phyloP scores from a whole-genome alignment of 2,329 filamentous ascomycete genomes.

The Ascochyta fabae region DNA sequence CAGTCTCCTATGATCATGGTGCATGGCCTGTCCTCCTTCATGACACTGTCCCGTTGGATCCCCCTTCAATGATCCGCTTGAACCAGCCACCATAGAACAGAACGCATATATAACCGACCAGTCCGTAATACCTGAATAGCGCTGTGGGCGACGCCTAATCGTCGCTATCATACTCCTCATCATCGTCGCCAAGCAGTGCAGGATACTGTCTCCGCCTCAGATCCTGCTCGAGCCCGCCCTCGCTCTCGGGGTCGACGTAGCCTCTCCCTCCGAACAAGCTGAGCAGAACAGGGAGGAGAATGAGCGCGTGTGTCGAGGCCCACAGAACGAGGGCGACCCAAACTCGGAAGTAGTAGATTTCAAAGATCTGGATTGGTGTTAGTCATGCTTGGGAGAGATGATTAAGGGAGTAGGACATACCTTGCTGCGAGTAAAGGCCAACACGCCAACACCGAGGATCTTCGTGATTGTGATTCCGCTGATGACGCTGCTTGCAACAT shows the following conservation, averaged over 20 bases:
- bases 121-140: not conserved
- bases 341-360: slow-evolving; percentile 98
- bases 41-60: too few species aligned
- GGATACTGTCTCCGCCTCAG: slow-evolving; percentile 79
- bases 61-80: not conserved
- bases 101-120: not conserved
- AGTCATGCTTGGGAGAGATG: not conserved
- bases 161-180: slow-evolving; percentile 72
- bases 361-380: slow-evolving; percentile 73
- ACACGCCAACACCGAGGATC: slow-evolving; percentile 85
- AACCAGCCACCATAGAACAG: not conserved
- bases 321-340: slow-evolving; percentile 93
- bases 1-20: not conserved
- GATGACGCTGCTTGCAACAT: slow-evolving; percentile 93
- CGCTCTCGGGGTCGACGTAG: slow-evolving; percentile 84
- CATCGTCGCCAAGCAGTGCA: slow-evolving; percentile 68
- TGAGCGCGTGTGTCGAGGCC: slow-evolving; percentile 83
- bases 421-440: slow-evolving; percentile 94
- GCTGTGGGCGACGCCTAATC: slow-evolving; percentile 21
- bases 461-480: slow-evolving; percentile 97
- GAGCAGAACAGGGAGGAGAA: slow-evolving; percentile 89
- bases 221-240: slow-evolving; percentile 89
- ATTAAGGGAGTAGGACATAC: slow-evolving; percentile 23
- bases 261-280: slow-evolving; percentile 83
- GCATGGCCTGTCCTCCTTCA: not conserved